A percentile compares a stretch with the other conserved stretches of the same genome.
Conservation (phyloP, 108 stramenopile genomes). For the Pseudonitzschia multistriata region DNA sequence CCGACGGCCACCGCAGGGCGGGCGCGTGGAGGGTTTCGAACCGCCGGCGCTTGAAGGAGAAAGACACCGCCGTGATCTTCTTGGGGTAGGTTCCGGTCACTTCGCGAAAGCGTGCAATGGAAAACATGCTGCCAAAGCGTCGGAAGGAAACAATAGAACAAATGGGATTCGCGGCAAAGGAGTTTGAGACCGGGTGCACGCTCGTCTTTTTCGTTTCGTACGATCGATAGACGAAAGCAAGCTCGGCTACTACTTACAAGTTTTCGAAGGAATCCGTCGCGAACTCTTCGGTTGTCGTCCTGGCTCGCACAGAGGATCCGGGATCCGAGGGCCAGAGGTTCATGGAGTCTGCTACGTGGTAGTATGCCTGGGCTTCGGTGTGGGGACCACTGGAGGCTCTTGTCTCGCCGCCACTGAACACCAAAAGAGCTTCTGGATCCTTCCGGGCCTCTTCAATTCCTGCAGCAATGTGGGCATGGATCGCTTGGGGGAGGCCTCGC, state of each 20-base stretch:
- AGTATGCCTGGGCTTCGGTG: constrained; percentile 84
- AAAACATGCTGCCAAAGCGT: constrained; percentile 61
- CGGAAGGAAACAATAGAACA: neutral
- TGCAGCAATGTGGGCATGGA: constrained; percentile 84
- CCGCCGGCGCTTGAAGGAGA: constrained; percentile 88
- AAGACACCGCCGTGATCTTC: constrained; percentile 90
- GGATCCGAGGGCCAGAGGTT: constrained; percentile 57
- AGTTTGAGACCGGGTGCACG: too few relatives aligned
- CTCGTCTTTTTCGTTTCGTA: too few relatives aligned
- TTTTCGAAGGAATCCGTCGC: constrained; percentile 97
- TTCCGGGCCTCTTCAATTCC: constrained; percentile 73
- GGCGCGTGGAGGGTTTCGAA: constrained; percentile 81
- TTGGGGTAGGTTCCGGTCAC: constrained; percentile 89
- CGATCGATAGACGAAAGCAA: too few relatives aligned
- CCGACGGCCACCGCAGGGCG: constrained; percentile 84
- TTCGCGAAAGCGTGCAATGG: constrained; percentile 93
- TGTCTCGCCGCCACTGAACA: constrained; percentile 96
- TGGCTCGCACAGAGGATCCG: constrained; percentile 58
- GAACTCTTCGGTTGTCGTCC: constrained; percentile 89
- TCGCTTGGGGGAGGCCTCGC: constrained; percentile 83
- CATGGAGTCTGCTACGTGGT: constrained; percentile 79
- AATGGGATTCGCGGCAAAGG: neutral
- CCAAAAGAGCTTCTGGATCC: constrained; percentile 77
- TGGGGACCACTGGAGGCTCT: constrained; percentile 81
- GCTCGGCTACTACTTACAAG: constrained; percentile 37